A percentile compares a stretch with the other conserved stretches of the same genome.
These are phyloP conservation scores for Hysterangium stoloniferum DNA, from an alignment of 768 basidiomycete genomes.

Conservation along the genomic window DNA sequence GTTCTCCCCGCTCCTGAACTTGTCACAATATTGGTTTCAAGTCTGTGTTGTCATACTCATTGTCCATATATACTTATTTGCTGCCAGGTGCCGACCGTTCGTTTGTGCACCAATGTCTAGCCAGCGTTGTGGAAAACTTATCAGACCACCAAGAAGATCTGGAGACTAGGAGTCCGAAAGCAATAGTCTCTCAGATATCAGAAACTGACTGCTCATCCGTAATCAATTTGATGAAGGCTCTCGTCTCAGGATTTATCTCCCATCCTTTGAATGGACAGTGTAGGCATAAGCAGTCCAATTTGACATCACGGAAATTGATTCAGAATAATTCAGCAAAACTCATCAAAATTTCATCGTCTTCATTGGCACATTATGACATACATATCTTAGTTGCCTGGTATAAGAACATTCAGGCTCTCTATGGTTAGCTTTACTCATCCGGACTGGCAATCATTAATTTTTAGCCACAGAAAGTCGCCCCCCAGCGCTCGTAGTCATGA, in stretches of 20 bases:
- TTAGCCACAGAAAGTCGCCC: constrained; percentile 13
- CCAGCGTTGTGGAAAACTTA: constrained; percentile 9
- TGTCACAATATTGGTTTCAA: constrained; percentile 49
- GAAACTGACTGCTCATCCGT: constrained; percentile 52
- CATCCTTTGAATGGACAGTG: constrained; percentile 23
- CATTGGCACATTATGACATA: constrained; percentile 58
- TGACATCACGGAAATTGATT: too few species aligned
- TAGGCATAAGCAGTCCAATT: too few species aligned
- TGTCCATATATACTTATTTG: background rate
- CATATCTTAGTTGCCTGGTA: constrained; percentile 55
- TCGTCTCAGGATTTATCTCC: constrained; percentile 48
- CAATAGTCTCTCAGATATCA: constrained; percentile 42
- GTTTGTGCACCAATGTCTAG: constrained; percentile 15
- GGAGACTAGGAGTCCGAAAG: constrained; percentile 12
- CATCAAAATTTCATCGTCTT: constrained; percentile 39
- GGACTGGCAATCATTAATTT: constrained; percentile 11
- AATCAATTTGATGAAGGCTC: constrained; percentile 41
- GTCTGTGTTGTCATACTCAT: constrained; percentile 27
- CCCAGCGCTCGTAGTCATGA: constrained; percentile 44
- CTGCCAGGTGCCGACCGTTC: constrained; percentile 24
- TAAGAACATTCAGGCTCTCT: constrained; percentile 28
- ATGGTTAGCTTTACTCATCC: constrained; percentile 27
- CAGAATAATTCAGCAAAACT: too few species aligned
- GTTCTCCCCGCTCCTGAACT: constrained; percentile 55
- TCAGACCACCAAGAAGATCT: constrained; percentile 14